These are phyloP conservation scores for Alternaria hordeiaustralica DNA, from an alignment of 2,329 filamentous ascomycete species.

Conservation along the genomic window DNA sequence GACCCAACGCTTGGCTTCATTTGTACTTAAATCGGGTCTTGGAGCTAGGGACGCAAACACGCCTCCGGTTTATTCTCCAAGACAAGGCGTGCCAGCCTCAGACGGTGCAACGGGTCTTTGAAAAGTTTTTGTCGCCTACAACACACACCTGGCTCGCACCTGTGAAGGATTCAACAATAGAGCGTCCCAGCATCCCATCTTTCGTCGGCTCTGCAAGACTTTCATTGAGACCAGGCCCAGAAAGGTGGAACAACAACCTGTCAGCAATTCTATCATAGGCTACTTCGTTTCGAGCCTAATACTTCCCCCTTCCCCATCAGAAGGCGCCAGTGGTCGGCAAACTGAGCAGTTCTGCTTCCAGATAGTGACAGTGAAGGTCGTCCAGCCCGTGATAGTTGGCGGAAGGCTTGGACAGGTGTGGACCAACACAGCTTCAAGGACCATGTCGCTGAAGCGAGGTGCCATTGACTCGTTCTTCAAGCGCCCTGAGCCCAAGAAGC, in stretches of 20 bases:
- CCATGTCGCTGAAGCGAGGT: slow-evolving; percentile 56
- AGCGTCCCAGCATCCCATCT: too few relatives aligned
- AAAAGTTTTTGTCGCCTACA: too few relatives aligned
- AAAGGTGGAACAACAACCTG: too few relatives aligned
- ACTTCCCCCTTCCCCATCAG: too few relatives aligned
- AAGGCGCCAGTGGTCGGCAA: neutral
- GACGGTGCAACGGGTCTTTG: too few relatives aligned
- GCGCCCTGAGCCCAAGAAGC: slow-evolving; percentile 51
- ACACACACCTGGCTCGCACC: too few relatives aligned
- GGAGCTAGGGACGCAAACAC: neutral
- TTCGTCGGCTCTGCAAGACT: too few relatives aligned
- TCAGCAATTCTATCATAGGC: too few relatives aligned
- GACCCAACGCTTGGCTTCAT: neutral
- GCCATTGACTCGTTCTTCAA: slow-evolving; percentile 75
- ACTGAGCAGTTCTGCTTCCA: neutral
- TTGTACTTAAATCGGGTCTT: too few relatives aligned
- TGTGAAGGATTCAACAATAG: too few relatives aligned
- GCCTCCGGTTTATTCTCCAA: neutral
- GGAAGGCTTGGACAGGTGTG: neutral
- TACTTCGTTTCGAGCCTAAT: too few relatives aligned
- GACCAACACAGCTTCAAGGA: neutral
- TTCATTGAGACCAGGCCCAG: too few relatives aligned
- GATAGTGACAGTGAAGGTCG: neutral
- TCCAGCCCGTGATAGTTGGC: neutral
- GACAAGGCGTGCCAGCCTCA: neutral